A percentile compares a stretch with the other conserved stretches of the same genome.
phyloP scores from a whole-genome alignment of 176 grass and related monocot genomes.

The Oryza glaberrima region DNA sequence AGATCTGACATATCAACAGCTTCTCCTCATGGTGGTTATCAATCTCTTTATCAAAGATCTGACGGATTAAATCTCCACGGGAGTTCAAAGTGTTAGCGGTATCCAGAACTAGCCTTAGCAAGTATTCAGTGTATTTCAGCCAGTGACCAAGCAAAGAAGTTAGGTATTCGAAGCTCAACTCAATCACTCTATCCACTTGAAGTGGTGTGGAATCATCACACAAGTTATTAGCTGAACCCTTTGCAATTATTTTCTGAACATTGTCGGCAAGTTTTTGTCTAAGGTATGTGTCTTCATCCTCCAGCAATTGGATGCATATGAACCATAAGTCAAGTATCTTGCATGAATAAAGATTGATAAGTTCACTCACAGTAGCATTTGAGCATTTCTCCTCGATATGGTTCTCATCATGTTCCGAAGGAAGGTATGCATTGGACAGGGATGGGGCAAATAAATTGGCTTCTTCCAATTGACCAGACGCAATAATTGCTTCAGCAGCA shows the following conservation, averaged over 20 bases:
- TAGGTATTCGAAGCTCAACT: constrained; percentile 77
- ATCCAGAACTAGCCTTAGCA: constrained; percentile 68
- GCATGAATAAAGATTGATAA: constrained; percentile 61
- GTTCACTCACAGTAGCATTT: constrained; percentile 47
- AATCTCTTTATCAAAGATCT: constrained; percentile 98
- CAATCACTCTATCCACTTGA: constrained; percentile 95
- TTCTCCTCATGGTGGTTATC: constrained; percentile 99
- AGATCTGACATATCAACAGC: constrained; percentile 89
- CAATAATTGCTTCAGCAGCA: constrained; percentile 75
- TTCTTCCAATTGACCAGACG: constrained; percentile 80
- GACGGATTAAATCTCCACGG: constrained; percentile 74
- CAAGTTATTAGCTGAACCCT: constrained; percentile 45
- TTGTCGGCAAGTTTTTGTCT: constrained; percentile 79
- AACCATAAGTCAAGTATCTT: constrained; percentile 91
- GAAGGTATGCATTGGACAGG: constrained; percentile 53
- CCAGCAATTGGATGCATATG: constrained; percentile 78
- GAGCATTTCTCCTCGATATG: constrained; percentile 52
- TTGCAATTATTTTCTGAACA: constrained; percentile 73
- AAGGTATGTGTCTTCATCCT: constrained; percentile 88
- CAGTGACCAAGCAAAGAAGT: constrained; percentile 78
- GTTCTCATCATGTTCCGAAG: constrained; percentile 45
- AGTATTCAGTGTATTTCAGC: constrained; percentile 70
- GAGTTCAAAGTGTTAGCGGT: constrained; percentile 59
- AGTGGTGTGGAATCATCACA: constrained; percentile 67
- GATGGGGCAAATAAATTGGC: constrained; percentile 43